These are phyloP conservation scores for Sporobolomyces pararoseus DNA, from an alignment of 768 basidiomycete genomes.

Conservation along the genomic window DNA sequence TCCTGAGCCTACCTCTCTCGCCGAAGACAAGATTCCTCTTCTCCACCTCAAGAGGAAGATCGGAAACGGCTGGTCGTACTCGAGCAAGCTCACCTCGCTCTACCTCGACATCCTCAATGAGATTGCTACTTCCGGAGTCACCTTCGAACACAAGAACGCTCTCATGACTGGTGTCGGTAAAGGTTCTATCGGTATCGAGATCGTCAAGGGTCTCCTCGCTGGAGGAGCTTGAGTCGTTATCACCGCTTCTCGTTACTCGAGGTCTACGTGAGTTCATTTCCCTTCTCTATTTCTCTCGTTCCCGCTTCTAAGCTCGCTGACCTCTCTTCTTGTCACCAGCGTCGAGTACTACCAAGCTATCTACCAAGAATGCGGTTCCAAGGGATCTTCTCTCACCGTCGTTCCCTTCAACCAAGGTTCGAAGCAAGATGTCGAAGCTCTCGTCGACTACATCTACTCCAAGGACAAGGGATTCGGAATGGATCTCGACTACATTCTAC, in stretches of 20 bases:
- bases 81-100: conserved; percentile 79
- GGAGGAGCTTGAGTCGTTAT: conserved; percentile 95
- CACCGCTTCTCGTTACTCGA: conserved; percentile 95
- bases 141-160: conserved; percentile 98
- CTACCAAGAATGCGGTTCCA: conserved; percentile 90
- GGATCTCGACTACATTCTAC: conserved; percentile 97
- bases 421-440: conserved; percentile 95
- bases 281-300: not conserved
- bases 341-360: conserved; percentile 99
- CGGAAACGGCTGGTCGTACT: conserved; percentile 92
- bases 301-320: too few relatives aligned
- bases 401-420: conserved; percentile 99
- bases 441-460: conserved; percentile 96
- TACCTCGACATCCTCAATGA: conserved; percentile 97
- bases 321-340: conserved; percentile 17
- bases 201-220: conserved; percentile 90
- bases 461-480: conserved; percentile 67
- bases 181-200: conserved; percentile 95
- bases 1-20: conserved; percentile 61
- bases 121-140: conserved; percentile 96
- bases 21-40: conserved; percentile 86
- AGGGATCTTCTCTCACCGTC: conserved; percentile 92
- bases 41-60: conserved; percentile 96
- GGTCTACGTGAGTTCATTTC: conserved; percentile 57
- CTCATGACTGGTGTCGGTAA: conserved; percentile 96